Base-by-base conservation (phyloP, 305 asterid species). In the Fraxinus angustifolia region DNA sequence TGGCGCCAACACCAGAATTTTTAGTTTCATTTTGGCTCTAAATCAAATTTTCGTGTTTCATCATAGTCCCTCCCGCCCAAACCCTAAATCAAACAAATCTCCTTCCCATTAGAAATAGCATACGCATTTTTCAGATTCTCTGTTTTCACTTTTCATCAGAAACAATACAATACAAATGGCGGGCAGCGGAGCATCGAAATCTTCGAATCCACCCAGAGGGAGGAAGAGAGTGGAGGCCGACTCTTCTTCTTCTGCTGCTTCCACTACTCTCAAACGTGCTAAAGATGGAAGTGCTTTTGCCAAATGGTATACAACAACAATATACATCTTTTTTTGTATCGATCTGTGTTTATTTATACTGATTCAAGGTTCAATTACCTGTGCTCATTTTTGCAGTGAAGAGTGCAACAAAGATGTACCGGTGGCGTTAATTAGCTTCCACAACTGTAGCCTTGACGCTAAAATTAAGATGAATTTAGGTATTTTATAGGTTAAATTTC, bases 251-350 rank as follows among this genome's bases (percentile, higher is more conserved):
- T 10, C 76, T 21, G 8, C 89, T 0, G 7, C 87, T 4, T 28
- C 88, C 33, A 28, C 87, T 38, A 73, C 89, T 67, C 94, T 92
- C 87, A 92, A 91, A 19, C 96, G 98, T 14, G 99, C 99, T 36
- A 93, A 82, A 81, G 90, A 95, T 23, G 97, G 97, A 74, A 92
- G 97, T n/a, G 99, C 98, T 75, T 95, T 95, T 65, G 89, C 97
- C 80, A 90, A 85, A 83, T 92, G 99, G 98, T 95, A 83, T 65
- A 36, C 56, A 6, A 21, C 19, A 0, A 4, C 6, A 0, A n/a
- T 6, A 36, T 19, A 10, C 0, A 2, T n/a, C 26, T 56, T 34
- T 1, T 0, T 23, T 1, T 58, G 1, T 4, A 4, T 53, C 65
- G 65, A 53, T 53, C 65, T 6, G 65, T 53, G 65, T 21, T 53